These are phyloP conservation scores for Trametes gibbosa DNA, from an alignment of 768 basidiomycete genomes.

Conservation along the genomic window DNA sequence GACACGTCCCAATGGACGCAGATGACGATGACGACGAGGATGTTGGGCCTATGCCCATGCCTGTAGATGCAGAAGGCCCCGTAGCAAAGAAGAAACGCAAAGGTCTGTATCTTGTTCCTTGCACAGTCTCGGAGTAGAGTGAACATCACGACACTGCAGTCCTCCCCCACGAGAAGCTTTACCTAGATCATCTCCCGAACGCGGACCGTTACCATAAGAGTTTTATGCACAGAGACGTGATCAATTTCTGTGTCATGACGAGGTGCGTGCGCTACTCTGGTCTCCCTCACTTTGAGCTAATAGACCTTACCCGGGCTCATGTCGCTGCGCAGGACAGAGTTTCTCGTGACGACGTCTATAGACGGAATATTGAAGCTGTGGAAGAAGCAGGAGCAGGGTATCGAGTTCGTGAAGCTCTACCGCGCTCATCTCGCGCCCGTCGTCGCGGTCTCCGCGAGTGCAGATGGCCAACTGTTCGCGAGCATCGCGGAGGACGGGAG, in stretches of 20 bases:
- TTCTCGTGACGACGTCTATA: constrained; percentile 89
- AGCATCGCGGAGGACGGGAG: constrained; percentile 89
- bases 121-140: background rate
- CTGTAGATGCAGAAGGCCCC: constrained; percentile 41
- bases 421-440: constrained; percentile 86
- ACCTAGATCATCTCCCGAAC: constrained; percentile 87
- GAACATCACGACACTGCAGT: constrained; percentile 45
- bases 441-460: constrained; percentile 77
- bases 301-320: too few relatives aligned
- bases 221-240: constrained; percentile 94
- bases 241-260: constrained; percentile 88
- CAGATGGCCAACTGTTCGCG: constrained; percentile 90
- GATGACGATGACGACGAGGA: constrained; percentile 70
- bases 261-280: constrained; percentile 48
- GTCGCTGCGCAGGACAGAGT: constrained; percentile 71
- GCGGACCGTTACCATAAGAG: constrained; percentile 95
- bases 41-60: constrained; percentile 87
- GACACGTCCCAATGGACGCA: constrained; percentile 25
- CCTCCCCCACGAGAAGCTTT: constrained; percentile 89
- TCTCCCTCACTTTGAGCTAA: background rate
- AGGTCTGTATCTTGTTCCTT: constrained; percentile 46
- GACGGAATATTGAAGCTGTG: constrained; percentile 98
- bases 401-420: constrained; percentile 99
- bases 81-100: constrained; percentile 66
- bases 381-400: constrained; percentile 95